phyloP scores from a whole-genome alignment of 106 monocot species.

The Dactylorhiza incarnata region DNA sequence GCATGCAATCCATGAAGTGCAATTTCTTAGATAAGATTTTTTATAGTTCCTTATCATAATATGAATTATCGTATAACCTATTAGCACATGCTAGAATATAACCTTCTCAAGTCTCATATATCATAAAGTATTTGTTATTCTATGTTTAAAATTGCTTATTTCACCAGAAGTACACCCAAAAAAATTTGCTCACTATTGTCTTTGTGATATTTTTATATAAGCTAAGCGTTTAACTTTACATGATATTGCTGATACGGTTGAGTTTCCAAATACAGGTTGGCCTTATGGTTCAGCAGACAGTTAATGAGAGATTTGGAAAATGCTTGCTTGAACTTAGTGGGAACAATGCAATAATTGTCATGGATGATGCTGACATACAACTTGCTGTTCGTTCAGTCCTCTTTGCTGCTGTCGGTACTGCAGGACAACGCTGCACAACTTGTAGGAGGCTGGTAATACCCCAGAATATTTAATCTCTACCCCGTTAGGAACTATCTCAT shows the following conservation, averaged over 20 bases:
- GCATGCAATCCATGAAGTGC: background rate
- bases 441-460: constrained; percentile 79
- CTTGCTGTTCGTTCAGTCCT: constrained; percentile 93
- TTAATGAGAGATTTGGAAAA: constrained; percentile 84
- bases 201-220: background rate
- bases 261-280: constrained; percentile 53
- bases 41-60: background rate
- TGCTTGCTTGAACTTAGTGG: constrained; percentile 81
- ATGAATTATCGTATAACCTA: background rate
- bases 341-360: constrained; percentile 95
- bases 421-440: constrained; percentile 97
- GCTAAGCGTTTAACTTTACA: background rate
- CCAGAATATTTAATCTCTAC: background rate
- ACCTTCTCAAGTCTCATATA: background rate
- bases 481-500: background rate
- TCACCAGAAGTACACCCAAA: background rate
- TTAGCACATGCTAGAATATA: background rate
- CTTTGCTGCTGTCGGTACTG: constrained; percentile 96
- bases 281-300: constrained; percentile 75
- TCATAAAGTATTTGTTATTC: background rate
- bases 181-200: background rate
- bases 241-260: background rate
- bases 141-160: background rate
- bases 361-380: constrained; percentile 97
- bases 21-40: background rate